phyloP scores from a whole-genome alignment of 345 rosid genomes.

The Cardamine resedifolia region DNA sequence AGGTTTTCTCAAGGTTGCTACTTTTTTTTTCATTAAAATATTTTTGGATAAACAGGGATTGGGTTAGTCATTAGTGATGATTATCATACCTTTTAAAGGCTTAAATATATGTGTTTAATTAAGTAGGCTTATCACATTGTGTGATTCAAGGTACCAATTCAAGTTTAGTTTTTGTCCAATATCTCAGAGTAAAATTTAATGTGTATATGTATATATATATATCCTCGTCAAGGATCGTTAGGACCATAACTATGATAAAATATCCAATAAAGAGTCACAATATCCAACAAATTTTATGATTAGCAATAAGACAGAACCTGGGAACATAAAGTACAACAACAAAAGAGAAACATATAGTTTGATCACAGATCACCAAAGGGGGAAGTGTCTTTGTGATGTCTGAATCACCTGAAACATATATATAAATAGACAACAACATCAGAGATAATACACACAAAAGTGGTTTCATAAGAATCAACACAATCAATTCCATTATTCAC shows the following conservation, averaged over 20 bases:
- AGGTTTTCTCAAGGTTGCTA: background rate
- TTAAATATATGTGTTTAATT: background rate
- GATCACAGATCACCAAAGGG: background rate
- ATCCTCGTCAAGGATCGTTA: background rate
- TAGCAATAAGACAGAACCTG: background rate
- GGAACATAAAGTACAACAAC: constrained; percentile 2
- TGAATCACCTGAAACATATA: constrained; percentile 31
- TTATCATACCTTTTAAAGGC: background rate
- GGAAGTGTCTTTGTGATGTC: background rate
- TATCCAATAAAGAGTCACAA: background rate
- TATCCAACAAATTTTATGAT: background rate
- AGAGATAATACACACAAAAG: background rate
- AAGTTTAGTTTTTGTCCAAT: background rate
- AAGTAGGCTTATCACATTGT: background rate
- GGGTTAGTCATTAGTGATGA: background rate
- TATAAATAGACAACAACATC: background rate
- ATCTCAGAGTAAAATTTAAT: background rate
- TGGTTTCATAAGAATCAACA: constrained; percentile 10
- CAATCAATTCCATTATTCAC: background rate
- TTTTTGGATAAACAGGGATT: background rate
- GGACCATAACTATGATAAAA: background rate
- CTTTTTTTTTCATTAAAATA: background rate
- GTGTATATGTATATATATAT: background rate
- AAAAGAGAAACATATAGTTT: constrained; percentile 19
- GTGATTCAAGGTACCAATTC: background rate